A percentile compares a stretch with the other conserved stretches of the same genome.
phyloP scores from a whole-genome alignment of 192 early-diverging fungal species.

The Coemansia reversa region DNA sequence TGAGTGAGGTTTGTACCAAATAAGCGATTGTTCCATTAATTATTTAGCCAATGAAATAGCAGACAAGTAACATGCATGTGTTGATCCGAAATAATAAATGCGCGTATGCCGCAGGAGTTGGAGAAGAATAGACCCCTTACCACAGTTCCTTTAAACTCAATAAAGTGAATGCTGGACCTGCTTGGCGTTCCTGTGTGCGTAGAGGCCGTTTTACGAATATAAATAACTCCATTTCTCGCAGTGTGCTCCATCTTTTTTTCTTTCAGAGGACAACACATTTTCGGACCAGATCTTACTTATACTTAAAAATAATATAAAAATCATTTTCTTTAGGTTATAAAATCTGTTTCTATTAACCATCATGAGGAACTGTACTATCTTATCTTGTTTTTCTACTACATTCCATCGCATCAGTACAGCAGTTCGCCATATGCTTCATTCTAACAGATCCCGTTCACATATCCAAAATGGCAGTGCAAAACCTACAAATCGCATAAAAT shows the following conservation, averaged over 20 bases:
- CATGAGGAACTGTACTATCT: background rate
- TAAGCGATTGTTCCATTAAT: background rate
- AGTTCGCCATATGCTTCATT: background rate
- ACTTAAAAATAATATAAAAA: background rate
- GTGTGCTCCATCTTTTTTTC: background rate
- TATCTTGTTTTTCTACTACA: background rate
- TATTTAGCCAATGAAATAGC: background rate
- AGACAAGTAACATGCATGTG: background rate
- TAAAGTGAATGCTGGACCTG: background rate
- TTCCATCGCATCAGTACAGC: background rate
- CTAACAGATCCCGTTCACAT: background rate
- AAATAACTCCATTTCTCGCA: background rate
- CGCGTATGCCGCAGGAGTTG: background rate
- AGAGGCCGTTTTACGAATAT: background rate
- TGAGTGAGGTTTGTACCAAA: background rate
- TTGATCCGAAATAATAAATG: background rate
- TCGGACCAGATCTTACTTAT: background rate
- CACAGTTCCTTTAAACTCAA: background rate
- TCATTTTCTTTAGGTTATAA: background rate
- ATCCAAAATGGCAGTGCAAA: background rate
- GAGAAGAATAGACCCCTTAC: background rate
- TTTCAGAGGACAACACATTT: background rate
- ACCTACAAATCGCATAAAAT: background rate
- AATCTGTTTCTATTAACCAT: background rate
- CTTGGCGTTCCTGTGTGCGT: background rate